A percentile compares a stretch with the other conserved stretches of the same genome.
These are phyloP conservation scores for Cynanchum wilfordii DNA, from an alignment of 257 asterid genomes.

Conservation along the genomic window DNA sequence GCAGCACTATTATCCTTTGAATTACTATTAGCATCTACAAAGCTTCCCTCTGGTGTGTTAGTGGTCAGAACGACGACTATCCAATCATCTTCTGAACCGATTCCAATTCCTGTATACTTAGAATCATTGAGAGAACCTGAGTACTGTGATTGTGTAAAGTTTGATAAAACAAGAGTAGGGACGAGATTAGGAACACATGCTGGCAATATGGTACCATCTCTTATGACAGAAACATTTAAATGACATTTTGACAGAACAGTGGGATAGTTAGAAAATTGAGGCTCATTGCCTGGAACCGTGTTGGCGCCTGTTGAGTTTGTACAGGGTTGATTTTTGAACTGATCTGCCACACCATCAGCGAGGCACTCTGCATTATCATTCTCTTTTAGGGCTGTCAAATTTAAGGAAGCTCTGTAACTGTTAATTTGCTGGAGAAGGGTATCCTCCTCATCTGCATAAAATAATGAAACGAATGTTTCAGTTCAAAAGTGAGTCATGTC, in stretches of 20 bases:
- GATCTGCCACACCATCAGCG: slow-evolving; percentile 63
- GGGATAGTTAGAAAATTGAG: slow-evolving; percentile 58
- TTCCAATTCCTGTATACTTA: slow-evolving; percentile 61
- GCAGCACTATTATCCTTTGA: slow-evolving; percentile 30
- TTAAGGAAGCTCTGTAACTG: slow-evolving; percentile 61
- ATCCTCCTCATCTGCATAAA: slow-evolving; percentile 68
- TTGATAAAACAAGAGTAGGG: slow-evolving; percentile 50
- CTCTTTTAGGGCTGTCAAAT: slow-evolving; percentile 53
- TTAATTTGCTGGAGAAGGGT: slow-evolving; percentile 61
- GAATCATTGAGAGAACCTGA: slow-evolving; percentile 50
- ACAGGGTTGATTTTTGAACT: slow-evolving; percentile 65
- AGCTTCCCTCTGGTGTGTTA: slow-evolving; percentile 61
- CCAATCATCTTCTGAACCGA: slow-evolving; percentile 65
- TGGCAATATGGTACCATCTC: slow-evolving; percentile 81
- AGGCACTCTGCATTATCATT: slow-evolving; percentile 82
- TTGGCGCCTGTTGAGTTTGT: slow-evolving; percentile 77
- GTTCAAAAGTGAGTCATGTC: neutral
- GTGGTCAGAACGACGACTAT: slow-evolving; percentile 74
- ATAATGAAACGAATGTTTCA: neutral
- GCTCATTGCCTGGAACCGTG: slow-evolving; percentile 77
- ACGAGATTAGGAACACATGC: slow-evolving; percentile 77
- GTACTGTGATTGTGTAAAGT: slow-evolving; percentile 65
- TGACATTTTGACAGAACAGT: slow-evolving; percentile 52
- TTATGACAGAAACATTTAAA: slow-evolving; percentile 63
- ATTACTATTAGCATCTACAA: slow-evolving; percentile 16